Percentiles rank a stretch among this genome's conserved stretches.
phyloP scores from a whole-genome alignment of 306 rosid species.

The Vigna mungo region DNA sequence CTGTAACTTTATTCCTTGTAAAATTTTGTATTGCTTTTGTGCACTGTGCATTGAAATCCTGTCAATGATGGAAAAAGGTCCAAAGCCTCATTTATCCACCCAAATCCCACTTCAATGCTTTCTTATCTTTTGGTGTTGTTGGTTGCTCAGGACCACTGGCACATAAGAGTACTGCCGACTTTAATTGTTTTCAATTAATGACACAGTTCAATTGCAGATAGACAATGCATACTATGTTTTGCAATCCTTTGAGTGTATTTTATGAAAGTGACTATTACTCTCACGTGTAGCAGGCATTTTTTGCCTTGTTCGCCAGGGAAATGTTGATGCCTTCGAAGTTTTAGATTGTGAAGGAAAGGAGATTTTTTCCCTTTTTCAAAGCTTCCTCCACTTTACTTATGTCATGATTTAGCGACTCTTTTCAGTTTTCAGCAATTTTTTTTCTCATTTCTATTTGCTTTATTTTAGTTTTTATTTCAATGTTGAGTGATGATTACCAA shows the following conservation, averaged over 20 bases:
- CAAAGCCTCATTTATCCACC: neutral
- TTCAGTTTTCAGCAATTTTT: neutral
- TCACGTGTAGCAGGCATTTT: neutral
- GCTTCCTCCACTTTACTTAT: constrained; percentile 21
- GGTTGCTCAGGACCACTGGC: neutral
- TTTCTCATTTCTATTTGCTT: neutral
- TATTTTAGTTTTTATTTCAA: neutral
- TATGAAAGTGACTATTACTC: neutral
- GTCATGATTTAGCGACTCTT: neutral
- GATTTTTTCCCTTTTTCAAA: neutral
- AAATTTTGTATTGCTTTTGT: neutral
- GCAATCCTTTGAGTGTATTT: constrained; percentile 9
- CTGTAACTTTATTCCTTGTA: neutral
- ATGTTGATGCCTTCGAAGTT: constrained; percentile 3
- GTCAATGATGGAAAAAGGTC: constrained; percentile 9
- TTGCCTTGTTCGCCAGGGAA: constrained; percentile 23
- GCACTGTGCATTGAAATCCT: neutral
- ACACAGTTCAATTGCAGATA: constrained; percentile 3
- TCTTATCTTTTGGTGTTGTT: constrained; percentile 8
- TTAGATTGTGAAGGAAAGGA: neutral
- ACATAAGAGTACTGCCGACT: constrained; percentile 12
- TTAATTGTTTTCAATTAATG: neutral
- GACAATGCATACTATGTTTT: constrained; percentile 29
- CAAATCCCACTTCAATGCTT: neutral
- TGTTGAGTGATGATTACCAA: constrained; percentile 14